These are phyloP conservation scores for Citrullus mucosospermus DNA, from an alignment of 306 rosid species.

Conservation along the genomic window DNA sequence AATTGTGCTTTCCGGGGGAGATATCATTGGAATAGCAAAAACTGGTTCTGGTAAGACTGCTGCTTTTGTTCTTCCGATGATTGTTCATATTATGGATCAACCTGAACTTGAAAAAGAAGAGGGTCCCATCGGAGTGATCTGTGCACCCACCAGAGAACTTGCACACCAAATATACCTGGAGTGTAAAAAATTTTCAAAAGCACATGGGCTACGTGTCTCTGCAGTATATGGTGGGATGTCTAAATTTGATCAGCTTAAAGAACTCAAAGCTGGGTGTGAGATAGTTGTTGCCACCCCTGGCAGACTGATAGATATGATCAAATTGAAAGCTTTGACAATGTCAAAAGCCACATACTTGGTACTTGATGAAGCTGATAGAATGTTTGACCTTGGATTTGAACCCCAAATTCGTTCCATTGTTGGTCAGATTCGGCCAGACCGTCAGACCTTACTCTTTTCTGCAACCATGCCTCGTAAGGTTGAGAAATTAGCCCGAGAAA, in stretches of 20 bases:
- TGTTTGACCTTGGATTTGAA: slow-evolving; percentile 99
- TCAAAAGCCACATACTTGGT: slow-evolving; percentile 76
- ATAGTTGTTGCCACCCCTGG: slow-evolving; percentile 96
- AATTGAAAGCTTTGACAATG: slow-evolving; percentile 89
- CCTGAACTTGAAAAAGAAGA: slow-evolving; percentile 95
- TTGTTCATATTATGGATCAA: slow-evolving; percentile 93
- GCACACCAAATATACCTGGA: slow-evolving; percentile 92
- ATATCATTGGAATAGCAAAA: slow-evolving; percentile 89
- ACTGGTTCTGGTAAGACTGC: slow-evolving; percentile 99
- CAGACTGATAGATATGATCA: slow-evolving; percentile 86
- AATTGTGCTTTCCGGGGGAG: slow-evolving; percentile 78
- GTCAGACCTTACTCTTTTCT: slow-evolving; percentile 90
- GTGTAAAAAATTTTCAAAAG: slow-evolving; percentile 74
- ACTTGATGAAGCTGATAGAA: slow-evolving; percentile 97
- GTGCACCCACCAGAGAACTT: slow-evolving; percentile 94
- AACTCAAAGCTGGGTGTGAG: slow-evolving; percentile 96
- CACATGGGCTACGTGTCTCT: slow-evolving; percentile 64
- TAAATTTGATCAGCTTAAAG: slow-evolving; percentile 91
- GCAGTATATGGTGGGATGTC: slow-evolving; percentile 99
- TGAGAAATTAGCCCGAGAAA: slow-evolving; percentile 92
- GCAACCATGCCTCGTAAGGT: slow-evolving; percentile 95
- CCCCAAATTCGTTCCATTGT: slow-evolving; percentile 94
- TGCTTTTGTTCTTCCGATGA: slow-evolving; percentile 97
- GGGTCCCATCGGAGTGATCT: slow-evolving; percentile 96
- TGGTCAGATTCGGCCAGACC: slow-evolving; percentile 96